These are phyloP conservation scores for Venturia asperata DNA, from an alignment of 2,329 filamentous ascomycete genomes.

Conservation along the genomic window DNA sequence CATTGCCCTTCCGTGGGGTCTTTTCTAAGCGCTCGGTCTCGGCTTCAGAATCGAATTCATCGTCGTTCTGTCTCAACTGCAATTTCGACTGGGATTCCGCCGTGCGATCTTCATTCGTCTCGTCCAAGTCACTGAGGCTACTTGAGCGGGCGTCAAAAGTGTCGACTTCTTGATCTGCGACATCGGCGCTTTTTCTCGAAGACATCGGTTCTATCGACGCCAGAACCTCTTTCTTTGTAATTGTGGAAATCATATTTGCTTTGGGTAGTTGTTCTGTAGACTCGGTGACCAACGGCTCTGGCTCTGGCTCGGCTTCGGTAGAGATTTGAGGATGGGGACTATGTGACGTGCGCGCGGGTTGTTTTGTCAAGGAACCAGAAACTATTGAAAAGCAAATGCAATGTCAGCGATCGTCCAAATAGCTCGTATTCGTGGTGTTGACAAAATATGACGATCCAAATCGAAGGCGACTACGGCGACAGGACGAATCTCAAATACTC, in stretches of 20 bases:
- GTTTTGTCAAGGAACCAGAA: slow-evolving; percentile 6
- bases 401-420: slow-evolving; percentile 8
- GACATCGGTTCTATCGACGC: slow-evolving; percentile 3
- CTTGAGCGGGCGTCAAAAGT: slow-evolving; percentile 65
- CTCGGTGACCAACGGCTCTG: not conserved
- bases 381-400: not conserved
- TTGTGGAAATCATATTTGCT: slow-evolving; percentile 16
- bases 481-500: not conserved
- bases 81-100: slow-evolving; percentile 26
- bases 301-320: slow-evolving; percentile 1
- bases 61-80: slow-evolving; percentile 26
- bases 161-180: slow-evolving; percentile 3
- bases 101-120: slow-evolving; percentile 58
- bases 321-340: not conserved
- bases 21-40: slow-evolving; percentile 90
- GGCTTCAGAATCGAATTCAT: slow-evolving; percentile 67
- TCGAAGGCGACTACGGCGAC: not conserved
- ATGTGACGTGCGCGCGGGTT: slow-evolving; percentile 9
- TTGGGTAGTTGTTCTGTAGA: not conserved
- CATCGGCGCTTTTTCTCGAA: not conserved
- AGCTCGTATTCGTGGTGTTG: not conserved
- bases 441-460: not conserved
- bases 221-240: slow-evolving; percentile 11
- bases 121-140: slow-evolving; percentile 86
- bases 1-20: slow-evolving; percentile 59